phyloP scores from a whole-genome alignment of 345 rosid genomes.

The Hibiscus tridactylites region DNA sequence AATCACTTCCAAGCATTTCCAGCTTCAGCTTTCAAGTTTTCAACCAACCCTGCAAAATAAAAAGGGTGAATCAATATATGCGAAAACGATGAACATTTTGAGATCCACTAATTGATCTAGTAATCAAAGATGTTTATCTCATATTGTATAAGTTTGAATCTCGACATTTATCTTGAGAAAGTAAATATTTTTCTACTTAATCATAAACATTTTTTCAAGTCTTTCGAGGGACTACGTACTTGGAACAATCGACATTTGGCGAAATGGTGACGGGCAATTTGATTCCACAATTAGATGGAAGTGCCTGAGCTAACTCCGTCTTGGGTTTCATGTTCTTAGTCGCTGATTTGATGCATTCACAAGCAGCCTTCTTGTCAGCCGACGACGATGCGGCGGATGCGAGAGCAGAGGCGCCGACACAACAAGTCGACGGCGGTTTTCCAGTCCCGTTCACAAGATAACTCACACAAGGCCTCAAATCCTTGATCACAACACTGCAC shows the following conservation, averaged over 20 bases:
- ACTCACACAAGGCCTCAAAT: slow-evolving; percentile 58
- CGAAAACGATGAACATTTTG: background rate
- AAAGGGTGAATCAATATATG: background rate
- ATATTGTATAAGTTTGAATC: too few species aligned
- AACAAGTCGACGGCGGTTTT: slow-evolving; percentile 49
- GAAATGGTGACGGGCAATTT: slow-evolving; percentile 41
- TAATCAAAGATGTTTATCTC: too few species aligned
- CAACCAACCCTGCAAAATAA: slow-evolving; percentile 2
- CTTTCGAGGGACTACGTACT: slow-evolving; percentile 20
- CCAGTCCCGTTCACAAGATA: slow-evolving; percentile 56
- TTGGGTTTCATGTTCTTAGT: slow-evolving; percentile 44
- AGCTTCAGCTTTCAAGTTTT: background rate
- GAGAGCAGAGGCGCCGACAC: slow-evolving; percentile 43
- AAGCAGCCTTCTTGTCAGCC: slow-evolving; percentile 55
- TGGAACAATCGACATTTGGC: slow-evolving; percentile 55
- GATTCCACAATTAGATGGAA: slow-evolving; percentile 51
- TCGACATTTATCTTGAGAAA: too few species aligned
- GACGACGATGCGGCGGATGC: slow-evolving; percentile 40
- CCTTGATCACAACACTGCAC: slow-evolving; percentile 49
- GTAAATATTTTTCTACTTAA: too few species aligned
- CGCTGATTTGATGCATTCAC: slow-evolving; percentile 56
- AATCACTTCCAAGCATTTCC: background rate
- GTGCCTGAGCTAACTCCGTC: slow-evolving; percentile 44
- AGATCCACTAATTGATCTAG: too few species aligned
- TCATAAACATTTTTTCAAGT: background rate